phyloP scores from a whole-genome alignment of 768 basidiomycete species.

The Terana coerulea region DNA sequence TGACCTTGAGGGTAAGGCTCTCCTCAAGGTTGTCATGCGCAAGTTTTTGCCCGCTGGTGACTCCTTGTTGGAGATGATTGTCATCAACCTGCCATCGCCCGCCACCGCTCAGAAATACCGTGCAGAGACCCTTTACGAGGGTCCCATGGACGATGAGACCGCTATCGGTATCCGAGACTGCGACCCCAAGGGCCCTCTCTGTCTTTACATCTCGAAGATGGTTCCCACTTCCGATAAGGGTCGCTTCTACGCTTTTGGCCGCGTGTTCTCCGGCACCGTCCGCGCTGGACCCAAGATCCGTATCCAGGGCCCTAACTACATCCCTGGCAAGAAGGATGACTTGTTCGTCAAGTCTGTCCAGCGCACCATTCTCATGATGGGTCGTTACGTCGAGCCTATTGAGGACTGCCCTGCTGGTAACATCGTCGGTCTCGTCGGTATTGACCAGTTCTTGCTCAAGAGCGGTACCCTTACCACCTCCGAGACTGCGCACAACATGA shows the following conservation, averaged over 20 bases:
- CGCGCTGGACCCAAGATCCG: constrained; percentile 97
- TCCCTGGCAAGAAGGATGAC: constrained; percentile 99
- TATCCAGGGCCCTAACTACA: constrained; percentile 98
- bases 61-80: constrained; percentile 99
- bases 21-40: constrained; percentile 98
- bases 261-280: constrained; percentile 99
- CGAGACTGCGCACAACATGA: constrained; percentile 99
- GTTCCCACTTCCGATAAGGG: constrained; percentile 99
- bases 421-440: constrained; percentile 98
- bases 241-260: constrained; percentile 99
- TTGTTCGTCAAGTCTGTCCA: constrained; percentile 97
- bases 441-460: constrained; percentile 99
- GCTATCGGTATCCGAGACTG: constrained; percentile 98
- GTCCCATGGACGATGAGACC: constrained; percentile 99
- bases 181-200: constrained; percentile 93
- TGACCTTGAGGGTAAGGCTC: constrained; percentile 91
- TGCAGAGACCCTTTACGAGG: constrained; percentile 99
- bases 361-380: constrained; percentile 99
- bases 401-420: constrained; percentile 99
- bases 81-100: constrained; percentile 98
- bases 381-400: constrained; percentile 96
- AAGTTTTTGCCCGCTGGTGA: constrained; percentile 99
- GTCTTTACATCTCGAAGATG: constrained; percentile 99
- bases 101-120: constrained; percentile 97
- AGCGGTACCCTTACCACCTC: constrained; percentile 96